These are phyloP conservation scores for Solanum infundibuliforme DNA, from an alignment of 257 asterid genomes.

Conservation along the genomic window DNA sequence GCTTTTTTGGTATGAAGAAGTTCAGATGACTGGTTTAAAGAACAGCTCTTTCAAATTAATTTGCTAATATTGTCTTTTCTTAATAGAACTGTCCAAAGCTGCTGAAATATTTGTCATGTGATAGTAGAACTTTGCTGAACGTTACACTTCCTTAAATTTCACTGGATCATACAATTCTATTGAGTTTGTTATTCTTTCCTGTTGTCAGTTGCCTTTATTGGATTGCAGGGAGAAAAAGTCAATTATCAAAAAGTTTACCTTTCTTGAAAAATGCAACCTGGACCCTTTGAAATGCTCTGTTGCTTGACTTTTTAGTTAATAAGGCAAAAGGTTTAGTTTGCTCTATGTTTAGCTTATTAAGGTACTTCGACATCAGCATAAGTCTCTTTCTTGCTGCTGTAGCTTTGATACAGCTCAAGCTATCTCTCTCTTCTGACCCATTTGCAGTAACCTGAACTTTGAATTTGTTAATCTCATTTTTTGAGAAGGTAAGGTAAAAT, in stretches of 20 bases:
- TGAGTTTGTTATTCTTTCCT: not conserved
- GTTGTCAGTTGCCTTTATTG: not conserved
- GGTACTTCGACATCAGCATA: not conserved
- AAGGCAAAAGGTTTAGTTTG: not conserved
- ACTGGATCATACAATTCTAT: not conserved
- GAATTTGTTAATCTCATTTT: not conserved
- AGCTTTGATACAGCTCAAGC: not conserved
- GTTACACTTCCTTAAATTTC: not conserved
- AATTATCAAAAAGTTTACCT: not conserved
- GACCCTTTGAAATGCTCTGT: not conserved
- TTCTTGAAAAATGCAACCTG: not conserved
- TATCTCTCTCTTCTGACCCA: not conserved
- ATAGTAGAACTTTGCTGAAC: not conserved
- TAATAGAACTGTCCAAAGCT: not conserved
- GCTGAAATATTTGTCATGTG: not conserved
- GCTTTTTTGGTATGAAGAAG: not conserved
- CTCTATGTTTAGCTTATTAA: not conserved
- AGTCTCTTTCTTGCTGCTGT: not conserved
- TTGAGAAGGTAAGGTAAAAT: not conserved
- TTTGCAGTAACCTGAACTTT: not conserved
- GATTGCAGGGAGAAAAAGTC: not conserved
- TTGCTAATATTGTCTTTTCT: not conserved
- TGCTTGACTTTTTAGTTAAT: not conserved
- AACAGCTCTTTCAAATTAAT: not conserved
- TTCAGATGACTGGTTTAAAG: not conserved